A percentile compares a stretch with the other conserved stretches of the same genome.
phyloP scores from a whole-genome alignment of 2,329 filamentous ascomycete genomes.

The Laburnicola sp. region DNA sequence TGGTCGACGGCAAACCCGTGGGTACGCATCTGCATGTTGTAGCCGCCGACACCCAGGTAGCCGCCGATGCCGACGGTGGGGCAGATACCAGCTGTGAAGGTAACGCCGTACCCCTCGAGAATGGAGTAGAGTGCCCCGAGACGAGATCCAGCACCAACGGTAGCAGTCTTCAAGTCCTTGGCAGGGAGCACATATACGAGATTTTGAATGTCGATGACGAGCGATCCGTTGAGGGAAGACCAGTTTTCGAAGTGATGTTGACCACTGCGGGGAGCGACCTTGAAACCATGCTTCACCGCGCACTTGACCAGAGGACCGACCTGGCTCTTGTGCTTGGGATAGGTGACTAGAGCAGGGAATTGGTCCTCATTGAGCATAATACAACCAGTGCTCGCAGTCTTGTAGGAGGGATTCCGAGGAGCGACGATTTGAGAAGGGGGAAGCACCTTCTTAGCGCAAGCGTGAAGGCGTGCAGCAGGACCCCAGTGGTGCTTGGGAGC shows the following conservation, averaged over 20 bases:
- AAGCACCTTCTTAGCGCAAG: not conserved
- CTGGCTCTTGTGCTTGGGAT: not conserved
- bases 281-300: not conserved
- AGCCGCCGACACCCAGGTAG: not conserved
- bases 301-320: not conserved
- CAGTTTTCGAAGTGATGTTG: not conserved
- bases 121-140: not conserved
- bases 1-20: slow-evolving; percentile 11
- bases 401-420: not conserved
- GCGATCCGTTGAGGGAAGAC: not conserved
- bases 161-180: not conserved
- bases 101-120: not conserved
- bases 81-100: not conserved
- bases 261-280: not conserved
- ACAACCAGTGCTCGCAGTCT: not conserved
- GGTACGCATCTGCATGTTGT: slow-evolving; percentile 1
- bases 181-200: not conserved
- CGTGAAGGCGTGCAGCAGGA: not conserved
- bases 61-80: not conserved
- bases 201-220: slow-evolving; percentile 1
- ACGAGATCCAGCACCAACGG: not conserved
- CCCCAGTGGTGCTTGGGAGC: not conserved
- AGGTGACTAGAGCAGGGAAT: not conserved
- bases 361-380: not conserved
- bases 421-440: not conserved